phyloP scores from a whole-genome alignment of 345 rosid genomes.

The Camelina neglecta region DNA sequence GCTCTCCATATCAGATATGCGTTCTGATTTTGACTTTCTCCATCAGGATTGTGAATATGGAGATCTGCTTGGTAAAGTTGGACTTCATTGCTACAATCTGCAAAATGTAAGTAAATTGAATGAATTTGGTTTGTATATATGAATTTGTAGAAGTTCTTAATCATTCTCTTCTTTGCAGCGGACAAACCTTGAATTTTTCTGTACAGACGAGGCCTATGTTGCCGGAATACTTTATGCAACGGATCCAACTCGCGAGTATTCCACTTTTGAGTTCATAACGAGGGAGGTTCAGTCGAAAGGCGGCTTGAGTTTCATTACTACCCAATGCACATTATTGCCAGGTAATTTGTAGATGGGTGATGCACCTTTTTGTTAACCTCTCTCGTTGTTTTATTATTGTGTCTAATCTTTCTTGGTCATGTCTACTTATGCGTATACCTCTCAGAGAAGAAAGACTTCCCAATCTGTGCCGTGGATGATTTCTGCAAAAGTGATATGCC shows the following conservation, averaged over 20 bases:
- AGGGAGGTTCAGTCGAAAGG: background rate
- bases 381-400: no score
- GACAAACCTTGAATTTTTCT: background rate
- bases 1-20: no score
- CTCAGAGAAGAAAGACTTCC: background rate
- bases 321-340: background rate
- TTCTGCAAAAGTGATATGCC: conserved; percentile 12
- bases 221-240: background rate
- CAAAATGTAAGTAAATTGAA: background rate
- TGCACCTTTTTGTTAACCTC: no score
- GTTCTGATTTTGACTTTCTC: no score
- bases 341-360: background rate
- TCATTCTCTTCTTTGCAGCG: background rate
- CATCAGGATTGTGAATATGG: no score
- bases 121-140: no score
- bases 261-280: background rate
- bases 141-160: background rate
- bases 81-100: conserved; percentile 20
- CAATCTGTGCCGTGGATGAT: background rate
- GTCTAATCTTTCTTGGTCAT: background rate
- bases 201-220: background rate
- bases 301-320: background rate
- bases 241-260: background rate
- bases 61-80: background rate
- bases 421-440: background rate